A percentile compares a stretch with the other conserved stretches of the same genome.
Evolutionary conservation across 495 filamentous ascomycete genomes (phyloP).

Genomic region (Neurospora sp.): DNA sequence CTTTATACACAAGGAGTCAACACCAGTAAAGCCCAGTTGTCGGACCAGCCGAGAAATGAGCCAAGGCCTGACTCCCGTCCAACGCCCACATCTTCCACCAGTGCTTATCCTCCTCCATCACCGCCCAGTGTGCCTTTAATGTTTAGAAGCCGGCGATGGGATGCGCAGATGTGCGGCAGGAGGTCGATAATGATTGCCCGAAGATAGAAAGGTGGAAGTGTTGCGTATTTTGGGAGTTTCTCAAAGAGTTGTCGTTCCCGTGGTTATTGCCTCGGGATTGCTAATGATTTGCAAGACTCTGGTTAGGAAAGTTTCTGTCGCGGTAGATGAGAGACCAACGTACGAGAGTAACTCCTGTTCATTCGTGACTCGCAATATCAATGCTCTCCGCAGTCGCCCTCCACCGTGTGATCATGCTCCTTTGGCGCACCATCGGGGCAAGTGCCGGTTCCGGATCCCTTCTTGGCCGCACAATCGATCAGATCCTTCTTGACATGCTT

Average conservation of each 20-base stretch:
- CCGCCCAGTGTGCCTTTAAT: neutral
- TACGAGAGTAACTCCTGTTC: neutral
- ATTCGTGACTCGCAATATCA: neutral
- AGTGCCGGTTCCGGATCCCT: neutral
- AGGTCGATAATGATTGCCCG: neutral
- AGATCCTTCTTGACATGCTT: neutral
- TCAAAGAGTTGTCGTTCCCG: neutral
- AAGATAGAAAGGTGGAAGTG: neutral
- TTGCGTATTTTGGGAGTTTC: neutral
- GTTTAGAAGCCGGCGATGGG: neutral
- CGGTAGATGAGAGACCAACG: neutral
- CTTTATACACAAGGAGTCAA: neutral
- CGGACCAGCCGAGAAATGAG: neutral
- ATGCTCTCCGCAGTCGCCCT: neutral
- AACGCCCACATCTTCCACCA: neutral
- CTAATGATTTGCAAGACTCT: neutral
- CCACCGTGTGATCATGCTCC: neutral
- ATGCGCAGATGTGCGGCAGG: neutral
- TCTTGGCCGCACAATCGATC: neutral
- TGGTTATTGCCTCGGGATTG: neutral
- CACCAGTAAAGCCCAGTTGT: neutral
- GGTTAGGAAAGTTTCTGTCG: neutral
- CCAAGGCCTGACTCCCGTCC: neutral
- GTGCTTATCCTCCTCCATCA: neutral
- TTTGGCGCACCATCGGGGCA: neutral